Evolutionary conservation across 2,329 filamentous ascomycete genomes (phyloP).

Genomic region (Venturia effusa): DNA sequence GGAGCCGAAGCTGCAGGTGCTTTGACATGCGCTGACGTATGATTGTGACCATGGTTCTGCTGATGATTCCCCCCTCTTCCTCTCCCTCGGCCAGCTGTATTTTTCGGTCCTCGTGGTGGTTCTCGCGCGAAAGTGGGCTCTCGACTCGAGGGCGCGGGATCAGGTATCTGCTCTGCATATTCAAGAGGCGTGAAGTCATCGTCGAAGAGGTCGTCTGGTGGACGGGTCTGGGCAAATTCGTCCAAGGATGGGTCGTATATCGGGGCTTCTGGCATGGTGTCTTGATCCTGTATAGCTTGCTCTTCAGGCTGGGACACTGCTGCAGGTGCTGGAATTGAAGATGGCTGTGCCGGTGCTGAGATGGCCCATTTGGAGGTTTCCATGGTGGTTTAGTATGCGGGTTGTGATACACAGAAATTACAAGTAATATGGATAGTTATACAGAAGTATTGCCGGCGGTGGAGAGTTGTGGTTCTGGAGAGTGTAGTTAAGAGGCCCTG

Average conservation of each 20-base stretch:
- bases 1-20: neutral
- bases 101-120: conserved; percentile 4
- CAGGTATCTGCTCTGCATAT: conserved; percentile 22
- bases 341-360: neutral
- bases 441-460: neutral
- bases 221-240: conserved; percentile 39
- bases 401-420: neutral
- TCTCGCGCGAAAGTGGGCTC: conserved; percentile 4
- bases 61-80: conserved; percentile 6
- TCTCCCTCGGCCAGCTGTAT: conserved; percentile 12
- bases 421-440: neutral
- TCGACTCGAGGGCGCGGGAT: neutral
- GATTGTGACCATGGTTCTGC: neutral
- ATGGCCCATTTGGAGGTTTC: conserved; percentile 1
- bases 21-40: neutral
- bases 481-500: too few relatives aligned
- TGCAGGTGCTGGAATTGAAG: neutral
- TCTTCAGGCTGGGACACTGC: neutral
- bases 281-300: neutral
- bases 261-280: neutral
- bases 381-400: neutral
- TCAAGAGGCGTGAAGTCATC: conserved; percentile 39
- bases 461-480: neutral
- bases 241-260: conserved; percentile 17
- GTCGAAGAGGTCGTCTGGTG: conserved; percentile 38